Percentiles rank a stretch among this genome's conserved stretches.
Conservation (phyloP, 345 rosid genomes). For the Combretum micranthum region DNA sequence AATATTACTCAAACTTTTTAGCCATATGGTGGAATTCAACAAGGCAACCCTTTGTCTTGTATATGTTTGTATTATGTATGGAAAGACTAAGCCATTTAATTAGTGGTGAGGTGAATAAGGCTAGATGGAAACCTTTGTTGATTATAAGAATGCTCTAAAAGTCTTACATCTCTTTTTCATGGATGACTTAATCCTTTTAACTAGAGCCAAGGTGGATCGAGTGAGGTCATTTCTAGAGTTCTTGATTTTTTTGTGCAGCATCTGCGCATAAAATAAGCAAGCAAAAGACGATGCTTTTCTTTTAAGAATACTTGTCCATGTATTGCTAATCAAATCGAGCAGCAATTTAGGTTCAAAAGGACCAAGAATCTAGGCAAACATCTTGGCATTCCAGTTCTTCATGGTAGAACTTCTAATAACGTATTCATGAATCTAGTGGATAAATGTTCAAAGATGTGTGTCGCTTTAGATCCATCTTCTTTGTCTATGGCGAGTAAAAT, state of each 20-base stretch:
- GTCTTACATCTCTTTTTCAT: background rate
- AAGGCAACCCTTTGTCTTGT: background rate
- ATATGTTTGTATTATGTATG: background rate
- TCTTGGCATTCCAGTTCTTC: no score
- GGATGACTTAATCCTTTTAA: background rate
- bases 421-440: no score
- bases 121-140: background rate
- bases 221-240: background rate
- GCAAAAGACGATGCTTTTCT: background rate
- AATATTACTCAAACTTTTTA: background rate
- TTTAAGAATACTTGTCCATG: constrained; percentile 1
- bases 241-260: background rate
- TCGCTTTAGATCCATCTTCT: no score
- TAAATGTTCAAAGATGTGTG: no score
- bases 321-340: no score
- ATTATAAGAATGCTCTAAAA: background rate
- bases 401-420: no score
- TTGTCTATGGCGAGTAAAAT: no score
- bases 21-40: background rate
- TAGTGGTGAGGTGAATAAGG: background rate
- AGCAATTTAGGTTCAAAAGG: no score
- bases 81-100: background rate
- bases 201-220: background rate
- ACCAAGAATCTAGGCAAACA: no score
- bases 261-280: background rate